These are phyloP conservation scores for Diplotaxis tenuifolia DNA, from an alignment of 345 rosid species.

Conservation along the genomic window DNA sequence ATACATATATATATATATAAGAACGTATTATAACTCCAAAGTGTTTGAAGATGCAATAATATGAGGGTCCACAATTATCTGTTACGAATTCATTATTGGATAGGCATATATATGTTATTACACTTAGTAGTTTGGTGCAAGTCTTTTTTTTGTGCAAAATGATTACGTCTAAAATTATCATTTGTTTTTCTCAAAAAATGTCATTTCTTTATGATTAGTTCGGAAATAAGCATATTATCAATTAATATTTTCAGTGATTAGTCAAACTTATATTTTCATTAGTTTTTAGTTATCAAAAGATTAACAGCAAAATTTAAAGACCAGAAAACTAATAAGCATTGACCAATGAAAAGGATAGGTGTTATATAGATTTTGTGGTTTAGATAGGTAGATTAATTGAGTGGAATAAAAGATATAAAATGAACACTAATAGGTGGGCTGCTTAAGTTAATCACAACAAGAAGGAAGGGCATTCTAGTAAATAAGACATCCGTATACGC, in stretches of 20 bases:
- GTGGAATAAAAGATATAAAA: conserved; percentile 5
- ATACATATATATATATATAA: background rate
- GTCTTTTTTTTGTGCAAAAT: no score
- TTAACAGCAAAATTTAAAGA: background rate
- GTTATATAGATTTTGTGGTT: background rate
- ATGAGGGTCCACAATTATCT: background rate
- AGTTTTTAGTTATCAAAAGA: background rate
- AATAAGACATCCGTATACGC: background rate
- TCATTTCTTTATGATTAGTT: background rate
- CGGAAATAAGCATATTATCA: background rate
- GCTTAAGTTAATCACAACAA: conserved; percentile 3
- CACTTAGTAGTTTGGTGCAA: background rate
- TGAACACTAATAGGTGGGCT: background rate
- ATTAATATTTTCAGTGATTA: background rate
- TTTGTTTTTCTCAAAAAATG: background rate
- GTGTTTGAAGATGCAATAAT: background rate
- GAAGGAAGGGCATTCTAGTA: conserved; percentile 14
- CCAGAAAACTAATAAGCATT: background rate
- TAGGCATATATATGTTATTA: background rate
- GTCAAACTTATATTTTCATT: background rate
- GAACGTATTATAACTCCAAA: background rate
- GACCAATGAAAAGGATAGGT: background rate
- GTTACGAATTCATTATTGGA: background rate
- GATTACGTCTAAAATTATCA: no score
- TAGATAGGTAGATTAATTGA: conserved; percentile 13